Evolutionary conservation across 352 stramenopile species (phyloP), one percentile per base, ranked within the genome.

Genomic region (Globisporangium recalcitrans): DNA sequence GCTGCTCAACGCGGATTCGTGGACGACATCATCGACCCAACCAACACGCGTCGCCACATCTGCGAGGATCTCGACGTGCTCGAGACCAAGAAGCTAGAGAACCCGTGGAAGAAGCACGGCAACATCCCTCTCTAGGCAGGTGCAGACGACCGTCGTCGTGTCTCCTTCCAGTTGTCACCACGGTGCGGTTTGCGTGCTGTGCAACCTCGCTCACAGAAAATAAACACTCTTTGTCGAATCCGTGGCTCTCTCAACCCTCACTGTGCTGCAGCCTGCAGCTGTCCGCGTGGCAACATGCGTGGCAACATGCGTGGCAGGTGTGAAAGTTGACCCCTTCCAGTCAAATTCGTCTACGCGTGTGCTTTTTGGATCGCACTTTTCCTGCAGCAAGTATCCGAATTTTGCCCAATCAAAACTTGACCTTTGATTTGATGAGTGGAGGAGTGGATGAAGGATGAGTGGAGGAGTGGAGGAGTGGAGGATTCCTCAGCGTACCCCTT

Each of bases 21-120:
- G 62, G 97, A 99, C 75, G 96, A 99, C 72, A 91, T 99, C 54
- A 98, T 99, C 61, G 92, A 99, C 63, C 97, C 97, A 47, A 84
- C 84, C 47, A 78, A 91, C 55, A 99, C 97, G 52, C 83, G 97
- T 31, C 73, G 79, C 24, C 81, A 96, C 52, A 92, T 99, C 48
- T 98, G 94, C 78, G 93, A 98, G 63, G 97, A 99, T 72, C 81
- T 99, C 24, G 80, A 97, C 48, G 67, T 98, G 27, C 79, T 99
- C 10, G 72, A 93, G 59, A 97, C 71, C 29, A 99, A 99, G 84
- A 85, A 97, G 55, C 71, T 98, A 42, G 72, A 80, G 58, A 96
- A 95, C 57, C 91, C 97, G 58, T 91, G 82, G 68, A 97, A 97
- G 69, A 99, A 99, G 73, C 97, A 99, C 75, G 94, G 93, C 63